Base-by-base conservation (phyloP, 768 basidiomycete species). In the Lentinula detonsa region DNA sequence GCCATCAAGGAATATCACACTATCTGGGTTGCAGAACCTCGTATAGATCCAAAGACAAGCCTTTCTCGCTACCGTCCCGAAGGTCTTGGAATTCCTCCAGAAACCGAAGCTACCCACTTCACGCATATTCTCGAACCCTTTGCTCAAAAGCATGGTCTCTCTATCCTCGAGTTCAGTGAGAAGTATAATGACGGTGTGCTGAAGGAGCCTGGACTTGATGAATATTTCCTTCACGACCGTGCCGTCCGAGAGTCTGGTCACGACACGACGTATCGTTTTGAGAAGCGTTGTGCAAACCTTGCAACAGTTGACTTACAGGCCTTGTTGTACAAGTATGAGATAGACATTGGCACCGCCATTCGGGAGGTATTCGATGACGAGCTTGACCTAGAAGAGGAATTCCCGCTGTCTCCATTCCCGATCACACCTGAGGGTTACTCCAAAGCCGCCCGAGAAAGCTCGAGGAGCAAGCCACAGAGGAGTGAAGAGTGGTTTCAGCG, bases 1-100 rank as follows among this genome's bases (percentile, higher is more conserved):
- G 96, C 96, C 31, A 95, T 99, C 78, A 97, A 98, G 75, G 96
- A 99, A 71, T 99, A 99, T 72, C 96, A 99, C 76, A 93, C 91
- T 45, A 85, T 98, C 65, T 99, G 97, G 97, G 88, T 95, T 63
- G 89, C 93, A 1, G 87, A 90, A 69, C 97, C 96, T 31, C 90
- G 97, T 23, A 88, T 98, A 67, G 95, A 99, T 72, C 87, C 89
- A 49, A 91, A 91, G 75, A 94, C 95, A 15, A 96, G 97, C 28
- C 83, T 99, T 15, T 97, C 95, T 0, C 86, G 97, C 52, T 99
- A 88, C 75, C 87, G 95, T 33, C 96, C 96, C 8, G 93, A 90
- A 63, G 97, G 97, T 13, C 70, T 93, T 9, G 97, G 97, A 33
- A 97, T 99, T 61, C 97, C 96, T 11, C 97, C 97, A 0, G 97